phyloP scores from a whole-genome alignment of 163 green algal species.

The Coccomyxa subellipsoidea region DNA sequence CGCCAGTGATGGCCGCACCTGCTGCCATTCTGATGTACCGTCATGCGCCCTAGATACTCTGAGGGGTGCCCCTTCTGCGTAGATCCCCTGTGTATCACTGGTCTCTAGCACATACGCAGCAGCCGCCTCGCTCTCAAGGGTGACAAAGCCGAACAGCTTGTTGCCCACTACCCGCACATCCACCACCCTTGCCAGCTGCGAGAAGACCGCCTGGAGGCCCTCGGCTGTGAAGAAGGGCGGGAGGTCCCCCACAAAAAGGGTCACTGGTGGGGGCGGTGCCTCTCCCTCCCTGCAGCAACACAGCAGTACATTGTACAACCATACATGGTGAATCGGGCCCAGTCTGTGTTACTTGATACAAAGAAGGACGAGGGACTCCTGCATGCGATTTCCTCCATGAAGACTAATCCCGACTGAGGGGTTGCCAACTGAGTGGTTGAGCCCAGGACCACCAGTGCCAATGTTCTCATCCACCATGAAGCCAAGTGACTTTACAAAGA shows the following conservation, averaged over 20 bases:
- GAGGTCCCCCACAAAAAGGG: slow-evolving; percentile 47
- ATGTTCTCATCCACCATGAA: too few species aligned
- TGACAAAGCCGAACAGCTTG: slow-evolving; percentile 43
- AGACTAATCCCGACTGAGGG: neutral
- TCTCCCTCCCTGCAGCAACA: slow-evolving; percentile 2
- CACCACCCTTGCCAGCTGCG: slow-evolving; percentile 8
- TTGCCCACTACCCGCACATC: slow-evolving; percentile 23
- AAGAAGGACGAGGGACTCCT: neutral
- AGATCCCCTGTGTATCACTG: neutral
- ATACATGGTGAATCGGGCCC: too few species aligned
- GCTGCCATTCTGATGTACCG: neutral
- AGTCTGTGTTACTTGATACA: neutral
- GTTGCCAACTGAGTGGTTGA: neutral
- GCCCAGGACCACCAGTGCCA: neutral
- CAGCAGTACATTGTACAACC: neutral
- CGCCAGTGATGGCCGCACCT: too few species aligned
- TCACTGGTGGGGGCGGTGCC: neutral
- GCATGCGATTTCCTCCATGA: neutral
- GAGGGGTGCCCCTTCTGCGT: neutral
- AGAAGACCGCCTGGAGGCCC: slow-evolving; percentile 32
- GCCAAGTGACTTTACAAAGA: too few species aligned
- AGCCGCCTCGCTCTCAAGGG: slow-evolving; percentile 19
- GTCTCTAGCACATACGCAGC: slow-evolving; percentile 25
- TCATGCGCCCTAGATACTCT: neutral
- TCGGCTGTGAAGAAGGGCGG: slow-evolving; percentile 25